Conservation (phyloP, 441 rosid genomes). For the Eutrema salsugineum region DNA sequence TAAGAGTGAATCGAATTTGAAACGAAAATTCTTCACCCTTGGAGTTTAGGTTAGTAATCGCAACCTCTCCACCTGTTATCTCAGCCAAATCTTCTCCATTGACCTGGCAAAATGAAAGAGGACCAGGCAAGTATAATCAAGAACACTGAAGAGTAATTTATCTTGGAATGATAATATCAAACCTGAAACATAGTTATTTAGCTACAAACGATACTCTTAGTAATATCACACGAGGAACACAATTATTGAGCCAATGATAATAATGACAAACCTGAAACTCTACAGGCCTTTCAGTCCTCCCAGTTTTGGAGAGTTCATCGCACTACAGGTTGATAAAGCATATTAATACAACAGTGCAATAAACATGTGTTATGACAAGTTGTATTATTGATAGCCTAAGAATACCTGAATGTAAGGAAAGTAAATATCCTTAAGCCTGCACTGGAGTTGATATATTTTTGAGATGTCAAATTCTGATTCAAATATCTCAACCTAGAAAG, state of each 20-base stretch:
- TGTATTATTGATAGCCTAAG: not conserved
- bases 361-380: not conserved
- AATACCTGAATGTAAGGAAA: constrained; percentile 80
- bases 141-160: not conserved
- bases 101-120: constrained; percentile 37
- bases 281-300: constrained; percentile 54
- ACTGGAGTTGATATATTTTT: constrained; percentile 44
- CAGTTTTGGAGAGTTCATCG: constrained; percentile 47
- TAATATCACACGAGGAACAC: not conserved
- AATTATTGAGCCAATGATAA: not conserved
- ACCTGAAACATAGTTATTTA: constrained; percentile 33
- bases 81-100: constrained; percentile 62
- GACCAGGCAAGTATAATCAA: not conserved
- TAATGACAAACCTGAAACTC: constrained; percentile 50
- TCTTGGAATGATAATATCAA: not conserved
- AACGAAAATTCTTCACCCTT: constrained; percentile 53
- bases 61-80: constrained; percentile 59
- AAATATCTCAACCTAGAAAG: constrained; percentile 55
- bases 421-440: constrained; percentile 78
- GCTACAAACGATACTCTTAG: not conserved
- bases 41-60: constrained; percentile 61
- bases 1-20: constrained; percentile 40
- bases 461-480: constrained; percentile 37
- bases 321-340: constrained; percentile 44
- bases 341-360: not conserved